Evolutionary conservation across 2,329 filamentous ascomycete species (phyloP), one percentile per base, ranked within the genome.

Genomic region (Calonectria pauciramosa): DNA sequence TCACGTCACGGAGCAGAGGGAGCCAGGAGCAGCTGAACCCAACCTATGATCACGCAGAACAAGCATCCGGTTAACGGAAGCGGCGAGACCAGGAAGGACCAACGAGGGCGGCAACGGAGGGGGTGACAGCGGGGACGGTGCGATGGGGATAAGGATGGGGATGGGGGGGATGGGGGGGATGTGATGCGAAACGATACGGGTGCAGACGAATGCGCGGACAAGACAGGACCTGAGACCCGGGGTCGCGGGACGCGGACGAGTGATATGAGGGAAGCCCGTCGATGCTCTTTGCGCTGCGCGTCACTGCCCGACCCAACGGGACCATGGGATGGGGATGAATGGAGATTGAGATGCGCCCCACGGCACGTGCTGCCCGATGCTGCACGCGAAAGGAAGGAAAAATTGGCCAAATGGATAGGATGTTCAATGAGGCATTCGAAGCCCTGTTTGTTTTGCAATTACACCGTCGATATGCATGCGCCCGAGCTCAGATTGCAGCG

Each of bases 341-440:
- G 34, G 59, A 51, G 52, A 56, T 44, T 32, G 52, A 68, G 68
- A 70, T 52, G 68, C 68, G 75, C 73, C 68, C 75, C 56, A 68
- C 65, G 71, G 72, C 77, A 80, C 75, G 78, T 79, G 78, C 78
- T 54, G 26, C 67, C 75, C 71, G 74, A 75, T 77, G 76, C 70
- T 66, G 68, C 38, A 51, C 44, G 69, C 44, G 28, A 70, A 47
- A 49, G 34, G 63, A 60, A 63, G 7, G 16, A 34, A 32, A 54
- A 34, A 36, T 5, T 16, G 9, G 2, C n/a, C 20, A 38, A 1
- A 68, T 3, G 13, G 34, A 38, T 60, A 28, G 28, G 32, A 59
- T 59, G 32, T 13, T 32, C 16, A 23, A 41, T 20, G 56, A 63
- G 56, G 47, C 34, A 41, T 26, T 41, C 11, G 4, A 5, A 23